Percentiles rank a stretch among this genome's conserved stretches.
Evolutionary conservation across 495 filamentous ascomycete species (phyloP).

Genomic region (Xylaria grammica): DNA sequence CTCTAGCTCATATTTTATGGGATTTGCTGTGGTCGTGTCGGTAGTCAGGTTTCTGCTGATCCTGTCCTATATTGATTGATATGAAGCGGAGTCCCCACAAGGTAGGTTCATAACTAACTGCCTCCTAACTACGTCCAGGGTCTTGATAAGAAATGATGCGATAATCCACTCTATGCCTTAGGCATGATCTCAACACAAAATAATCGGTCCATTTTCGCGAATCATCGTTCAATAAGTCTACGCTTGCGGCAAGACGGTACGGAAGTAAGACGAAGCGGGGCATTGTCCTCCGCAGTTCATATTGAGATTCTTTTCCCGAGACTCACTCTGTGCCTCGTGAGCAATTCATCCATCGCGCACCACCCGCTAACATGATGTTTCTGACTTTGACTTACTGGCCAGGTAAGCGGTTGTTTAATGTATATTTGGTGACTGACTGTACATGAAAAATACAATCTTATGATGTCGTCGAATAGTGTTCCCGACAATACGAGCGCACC

Average conservation of each 20-base stretch:
- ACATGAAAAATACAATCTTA: background rate
- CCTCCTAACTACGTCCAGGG: background rate
- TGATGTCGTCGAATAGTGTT: background rate
- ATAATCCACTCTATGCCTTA: background rate
- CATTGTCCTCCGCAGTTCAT: conserved; percentile 5
- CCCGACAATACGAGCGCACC: background rate
- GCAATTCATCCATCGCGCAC: no score
- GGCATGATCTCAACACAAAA: background rate
- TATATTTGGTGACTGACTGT: background rate
- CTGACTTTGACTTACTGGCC: no score
- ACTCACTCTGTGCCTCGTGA: background rate
- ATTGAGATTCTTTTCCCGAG: conserved; percentile 1
- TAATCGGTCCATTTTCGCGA: background rate
- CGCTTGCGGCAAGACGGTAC: conserved; percentile 12
- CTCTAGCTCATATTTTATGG: background rate
- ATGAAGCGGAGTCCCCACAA: background rate
- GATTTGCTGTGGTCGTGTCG: no score
- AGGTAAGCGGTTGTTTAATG: conserved; percentile 7
- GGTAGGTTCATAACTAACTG: no score
- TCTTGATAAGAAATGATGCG: conserved; percentile 4
- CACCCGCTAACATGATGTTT: no score
- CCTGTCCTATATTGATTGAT: background rate
- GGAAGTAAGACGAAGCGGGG: conserved; percentile 9
- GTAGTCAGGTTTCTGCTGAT: background rate
- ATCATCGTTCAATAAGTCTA: background rate